A percentile compares a stretch with the other conserved stretches of the same genome.
Conservation (phyloP, 2,329 filamentous ascomycete genomes). For the Lachnellula cervina region DNA sequence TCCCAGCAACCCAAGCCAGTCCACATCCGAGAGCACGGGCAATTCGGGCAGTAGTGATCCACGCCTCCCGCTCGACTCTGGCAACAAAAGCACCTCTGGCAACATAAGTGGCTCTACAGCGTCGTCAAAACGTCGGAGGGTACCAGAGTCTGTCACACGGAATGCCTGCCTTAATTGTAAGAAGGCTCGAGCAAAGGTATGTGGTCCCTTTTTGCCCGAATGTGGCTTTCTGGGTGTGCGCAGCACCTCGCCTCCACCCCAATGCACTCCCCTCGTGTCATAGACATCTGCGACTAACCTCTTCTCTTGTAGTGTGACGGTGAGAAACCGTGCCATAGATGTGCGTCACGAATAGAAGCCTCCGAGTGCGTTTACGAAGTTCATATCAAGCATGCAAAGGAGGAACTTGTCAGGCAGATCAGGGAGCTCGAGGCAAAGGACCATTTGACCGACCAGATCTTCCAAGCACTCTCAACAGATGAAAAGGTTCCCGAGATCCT, state of each 20-base stretch:
- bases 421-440: constrained; percentile 28
- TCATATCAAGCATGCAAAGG: constrained; percentile 34
- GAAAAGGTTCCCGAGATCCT: constrained; percentile 29
- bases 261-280: not conserved
- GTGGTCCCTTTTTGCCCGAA: constrained; percentile 5
- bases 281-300: constrained; percentile 9
- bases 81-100: constrained; percentile 14
- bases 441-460: constrained; percentile 27
- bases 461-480: constrained; percentile 26
- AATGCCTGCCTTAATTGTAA: constrained; percentile 35
- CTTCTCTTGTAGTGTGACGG: constrained; percentile 30
- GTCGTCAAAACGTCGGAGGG: constrained; percentile 27
- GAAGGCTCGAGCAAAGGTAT: constrained; percentile 34
- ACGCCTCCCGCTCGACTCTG: constrained; percentile 17
- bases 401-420: constrained; percentile 31
- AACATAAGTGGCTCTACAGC: constrained; percentile 10
- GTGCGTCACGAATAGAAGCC: constrained; percentile 23
- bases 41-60: constrained; percentile 22
- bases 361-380: constrained; percentile 31
- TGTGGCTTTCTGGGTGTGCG: not conserved
- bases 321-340: constrained; percentile 31
- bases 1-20: constrained; percentile 22
- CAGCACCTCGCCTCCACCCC: not conserved
- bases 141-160: constrained; percentile 31
- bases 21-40: constrained; percentile 25